Evolutionary conservation across 1,284 basidiomycete species (phyloP), one percentile per base, ranked within the genome.

Genomic region (Chondrostereum purpureum): DNA sequence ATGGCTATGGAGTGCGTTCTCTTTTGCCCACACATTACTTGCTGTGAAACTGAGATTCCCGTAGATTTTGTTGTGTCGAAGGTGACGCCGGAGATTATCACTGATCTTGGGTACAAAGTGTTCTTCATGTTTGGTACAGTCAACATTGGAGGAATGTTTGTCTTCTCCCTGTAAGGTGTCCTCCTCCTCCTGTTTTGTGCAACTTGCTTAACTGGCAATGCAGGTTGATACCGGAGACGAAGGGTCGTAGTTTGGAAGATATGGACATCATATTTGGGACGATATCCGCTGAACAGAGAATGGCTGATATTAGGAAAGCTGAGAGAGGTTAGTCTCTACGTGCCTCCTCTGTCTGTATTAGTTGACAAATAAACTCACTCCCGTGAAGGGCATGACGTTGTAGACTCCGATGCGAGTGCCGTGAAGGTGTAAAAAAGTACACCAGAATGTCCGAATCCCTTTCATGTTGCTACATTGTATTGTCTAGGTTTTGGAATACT

Each of bases 211-310:
- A 23, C 12, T 23, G n/a, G n/a, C n/a, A n/a, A n/a, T n/a, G 2
- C 45, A 81, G 79, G 1, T 42, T 79, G 20, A 76, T 84, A 49
- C 85, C 85, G 0, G 87, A 90, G 65, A 90, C 87, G 4, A 83
- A 84, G 59, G 83, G 84, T 6, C 72, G 75, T 46, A 79, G 75
- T 56, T 64, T 88, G 51, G 84, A 87, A 56, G 82, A 85, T 55
- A 88, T 90, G 85, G 88, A 90, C 59, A 61, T 90, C 56, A 72
- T 91, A 51, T 90, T 92, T 55, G 88, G 86, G 3, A 56, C 80
- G 0, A 72, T 88, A 18, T 70, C 71, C 17, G 67, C 65, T 18
- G 80, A 80, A 54, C 58, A 78, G 53, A 77, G 84, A 43, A 63
- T 67, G 37, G 70, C 65, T 3, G 67, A 75, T 44, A 74, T 83